Conservation (phyloP, 805 yeast genomes). For the Saccharomycopsis sp. region DNA sequence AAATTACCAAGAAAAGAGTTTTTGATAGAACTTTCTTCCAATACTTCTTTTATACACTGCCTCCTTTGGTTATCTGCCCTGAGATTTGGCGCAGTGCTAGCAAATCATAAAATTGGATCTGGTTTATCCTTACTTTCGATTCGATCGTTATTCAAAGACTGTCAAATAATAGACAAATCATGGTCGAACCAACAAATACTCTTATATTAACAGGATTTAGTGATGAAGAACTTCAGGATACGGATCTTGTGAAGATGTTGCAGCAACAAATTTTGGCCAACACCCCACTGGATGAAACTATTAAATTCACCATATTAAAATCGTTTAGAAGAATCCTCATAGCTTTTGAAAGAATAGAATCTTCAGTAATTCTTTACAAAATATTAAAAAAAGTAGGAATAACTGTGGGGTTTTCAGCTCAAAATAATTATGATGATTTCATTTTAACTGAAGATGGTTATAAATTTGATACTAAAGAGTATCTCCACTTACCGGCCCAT, state of each 20-base stretch:
- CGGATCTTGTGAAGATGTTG: constrained; percentile 17
- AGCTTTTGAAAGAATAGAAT: constrained; percentile 19
- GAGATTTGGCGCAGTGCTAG: too few species aligned
- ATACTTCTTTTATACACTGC: too few species aligned
- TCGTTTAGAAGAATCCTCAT: constrained; percentile 22
- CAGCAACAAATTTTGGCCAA: constrained; percentile 22
- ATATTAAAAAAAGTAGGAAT: constrained; percentile 15
- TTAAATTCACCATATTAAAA: constrained; percentile 24
- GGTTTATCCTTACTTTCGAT: too few species aligned
- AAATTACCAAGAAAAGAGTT: too few species aligned
- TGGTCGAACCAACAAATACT: constrained; percentile 23
- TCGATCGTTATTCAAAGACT: too few species aligned
- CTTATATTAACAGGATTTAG: constrained; percentile 21
- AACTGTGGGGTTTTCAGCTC: constrained; percentile 14
- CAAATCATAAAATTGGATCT: too few species aligned
- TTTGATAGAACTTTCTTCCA: too few species aligned
- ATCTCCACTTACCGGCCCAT: constrained; percentile 13
- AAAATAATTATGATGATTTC: constrained; percentile 16
- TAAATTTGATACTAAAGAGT: constrained; percentile 16
- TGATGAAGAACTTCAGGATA: constrained; percentile 17
- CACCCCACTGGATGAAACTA: constrained; percentile 14
- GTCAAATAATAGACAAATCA: too few species aligned
- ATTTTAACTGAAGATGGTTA: constrained; percentile 13
- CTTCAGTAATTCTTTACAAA: constrained; percentile 5
- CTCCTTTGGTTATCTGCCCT: too few species aligned